Percentiles rank a stretch among this genome's conserved stretches.
These are phyloP conservation scores for Tripterygium wilfordii DNA, from an alignment of 177 flowering plant genomes.

Conservation along the genomic window DNA sequence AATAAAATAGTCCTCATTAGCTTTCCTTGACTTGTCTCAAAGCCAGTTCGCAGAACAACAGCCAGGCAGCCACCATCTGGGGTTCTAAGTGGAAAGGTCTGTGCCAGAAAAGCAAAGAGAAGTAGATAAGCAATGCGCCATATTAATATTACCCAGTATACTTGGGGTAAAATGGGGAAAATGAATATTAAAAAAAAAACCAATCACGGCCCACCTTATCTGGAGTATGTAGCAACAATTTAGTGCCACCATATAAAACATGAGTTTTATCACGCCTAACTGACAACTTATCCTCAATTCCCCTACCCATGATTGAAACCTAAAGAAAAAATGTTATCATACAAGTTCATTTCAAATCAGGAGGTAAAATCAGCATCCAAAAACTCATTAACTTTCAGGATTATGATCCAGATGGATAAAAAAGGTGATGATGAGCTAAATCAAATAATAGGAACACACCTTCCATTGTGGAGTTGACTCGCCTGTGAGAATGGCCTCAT, in stretches of 20 bases:
- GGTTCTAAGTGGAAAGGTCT: constrained; percentile 71
- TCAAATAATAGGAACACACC: too few relatives aligned
- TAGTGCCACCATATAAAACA: constrained; percentile 97
- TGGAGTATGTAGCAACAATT: constrained; percentile 89
- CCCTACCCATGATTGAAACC: constrained; percentile 75
- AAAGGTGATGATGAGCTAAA: neutral
- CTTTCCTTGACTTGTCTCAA: constrained; percentile 98
- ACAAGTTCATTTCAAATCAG: too few relatives aligned
- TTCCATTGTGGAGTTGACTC: constrained; percentile 99
- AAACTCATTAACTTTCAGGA: too few relatives aligned
- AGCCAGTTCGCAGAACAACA: constrained; percentile 92
- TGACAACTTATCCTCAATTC: constrained; percentile 66
- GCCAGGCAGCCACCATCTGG: constrained; percentile 99
- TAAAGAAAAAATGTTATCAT: constrained; percentile 25
- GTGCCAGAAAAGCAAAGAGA: too few relatives aligned
- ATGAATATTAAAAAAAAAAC: too few relatives aligned
- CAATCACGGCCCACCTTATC: constrained; percentile 63
- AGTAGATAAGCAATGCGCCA: too few relatives aligned
- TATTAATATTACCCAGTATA: too few relatives aligned
- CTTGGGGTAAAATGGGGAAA: too few relatives aligned
- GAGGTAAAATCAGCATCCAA: too few relatives aligned
- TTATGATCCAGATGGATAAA: too few relatives aligned
- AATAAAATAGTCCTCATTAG: constrained; percentile 95
- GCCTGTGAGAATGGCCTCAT: constrained; percentile 98
- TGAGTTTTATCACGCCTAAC: constrained; percentile 78